These are phyloP conservation scores for Helenozyma rhizophorensis DNA, from an alignment of 805 yeast genomes.

Conservation along the genomic window DNA sequence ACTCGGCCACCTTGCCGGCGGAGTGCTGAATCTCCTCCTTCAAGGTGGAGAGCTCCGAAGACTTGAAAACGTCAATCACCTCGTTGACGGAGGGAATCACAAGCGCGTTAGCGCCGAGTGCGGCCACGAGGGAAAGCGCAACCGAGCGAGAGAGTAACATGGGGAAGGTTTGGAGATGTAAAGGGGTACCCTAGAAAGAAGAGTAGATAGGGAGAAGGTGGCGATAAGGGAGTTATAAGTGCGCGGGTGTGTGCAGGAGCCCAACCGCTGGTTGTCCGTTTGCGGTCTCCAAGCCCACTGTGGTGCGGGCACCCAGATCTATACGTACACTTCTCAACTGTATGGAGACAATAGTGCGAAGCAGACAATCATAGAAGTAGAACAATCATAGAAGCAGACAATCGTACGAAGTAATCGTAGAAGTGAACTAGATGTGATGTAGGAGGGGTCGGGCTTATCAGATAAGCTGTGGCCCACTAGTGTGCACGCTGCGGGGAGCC, in stretches of 20 bases:
- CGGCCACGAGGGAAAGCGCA: conserved; percentile 39
- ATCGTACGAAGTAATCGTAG: no score
- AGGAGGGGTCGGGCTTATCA: no score
- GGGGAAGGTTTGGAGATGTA: background rate
- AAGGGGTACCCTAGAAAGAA: background rate
- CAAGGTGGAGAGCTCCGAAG: conserved; percentile 13
- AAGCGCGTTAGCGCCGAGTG: conserved; percentile 42
- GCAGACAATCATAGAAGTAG: no score
- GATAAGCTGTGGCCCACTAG: no score
- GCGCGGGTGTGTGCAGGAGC: conserved; percentile 7
- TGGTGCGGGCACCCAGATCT: no score
- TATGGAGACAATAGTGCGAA: no score
- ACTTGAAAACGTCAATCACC: conserved; percentile 33
- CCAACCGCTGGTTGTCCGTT: no score
- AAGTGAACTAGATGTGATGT: no score
- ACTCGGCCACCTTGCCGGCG: conserved; percentile 10
- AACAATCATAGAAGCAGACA: no score
- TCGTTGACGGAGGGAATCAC: conserved; percentile 56
- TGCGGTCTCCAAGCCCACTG: no score
- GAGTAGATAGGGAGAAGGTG: conserved; percentile 5
- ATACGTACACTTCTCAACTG: no score
- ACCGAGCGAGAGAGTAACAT: conserved; percentile 40
- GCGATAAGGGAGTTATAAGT: conserved; percentile 16
- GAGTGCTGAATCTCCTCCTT: conserved; percentile 8
- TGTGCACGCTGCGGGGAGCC: no score